Base-by-base conservation (phyloP, 2,329 filamentous ascomycete genomes). In the Phoma sp. region DNA sequence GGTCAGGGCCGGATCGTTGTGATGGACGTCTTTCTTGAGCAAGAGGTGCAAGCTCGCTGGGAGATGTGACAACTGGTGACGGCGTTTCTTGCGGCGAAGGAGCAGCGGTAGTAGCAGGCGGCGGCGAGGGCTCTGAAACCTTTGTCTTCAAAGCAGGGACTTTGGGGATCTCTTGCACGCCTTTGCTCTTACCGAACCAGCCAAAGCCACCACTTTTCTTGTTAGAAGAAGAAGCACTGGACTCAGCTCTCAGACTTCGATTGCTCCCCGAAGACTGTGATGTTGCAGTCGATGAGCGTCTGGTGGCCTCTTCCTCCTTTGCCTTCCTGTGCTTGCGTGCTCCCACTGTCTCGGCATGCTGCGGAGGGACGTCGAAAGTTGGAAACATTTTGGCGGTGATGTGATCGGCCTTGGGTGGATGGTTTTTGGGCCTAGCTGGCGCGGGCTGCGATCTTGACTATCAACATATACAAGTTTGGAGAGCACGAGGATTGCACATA, bases 271-370 rank as follows among this genome's bases (percentile, higher is more conserved):
- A 68, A 3, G 64, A 68, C 32, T 61, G 60, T 24, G 65, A 66
- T 24, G 62, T 62, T 14, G 64, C 48, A 27, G 65, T 59, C 1
- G 61, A 66, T 0, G 62, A 54, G n/a, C 60, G 54, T 23, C 58
- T 58, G 30, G 58, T 52, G 22, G 49, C 54, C 7, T 61, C 62
- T 14, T 64, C 58, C 44, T 67, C 60, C 44, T 55, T 65, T 30
- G 59, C 64, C 43, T 47, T 62, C 41, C 65, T 60, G 18, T 60
- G 52, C 50, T 65, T 68, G 48, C 65, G 61, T 29, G 62, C 64
- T 24, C 65, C 61, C 27, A 67, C 59, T 3, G 65, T 68, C 56
- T 68, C 65, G 10, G 65, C 61, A 41, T 68, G 64, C 38, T 58
- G 56, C 11, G 65, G 62, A 42, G 64, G 65, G 30, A 66, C 58